A percentile compares a stretch with the other conserved stretches of the same genome.
phyloP scores from a whole-genome alignment of 2,329 filamentous ascomycete species.

The Exophiala xenobiotica region DNA sequence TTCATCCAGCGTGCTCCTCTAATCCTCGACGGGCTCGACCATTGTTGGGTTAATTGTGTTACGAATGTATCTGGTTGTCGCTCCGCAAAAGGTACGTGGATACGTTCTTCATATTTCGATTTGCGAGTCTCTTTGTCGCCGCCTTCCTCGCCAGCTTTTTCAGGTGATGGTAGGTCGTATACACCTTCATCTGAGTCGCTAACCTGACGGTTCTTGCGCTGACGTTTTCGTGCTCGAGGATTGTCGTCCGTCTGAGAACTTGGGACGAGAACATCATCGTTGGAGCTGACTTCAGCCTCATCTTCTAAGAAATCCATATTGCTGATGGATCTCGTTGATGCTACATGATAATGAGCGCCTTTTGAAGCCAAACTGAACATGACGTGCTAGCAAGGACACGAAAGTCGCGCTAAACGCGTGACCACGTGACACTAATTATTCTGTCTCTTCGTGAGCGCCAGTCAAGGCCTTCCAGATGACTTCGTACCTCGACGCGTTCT shows the following conservation, averaged over 20 bases:
- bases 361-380: no score
- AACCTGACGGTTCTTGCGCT: slow-evolving; percentile 8
- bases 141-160: slow-evolving; percentile 13
- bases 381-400: no score
- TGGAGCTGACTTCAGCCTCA: slow-evolving; percentile 3
- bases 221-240: slow-evolving; percentile 26
- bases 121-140: slow-evolving; percentile 18
- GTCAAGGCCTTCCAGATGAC: no score
- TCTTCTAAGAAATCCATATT: slow-evolving; percentile 9
- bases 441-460: no score
- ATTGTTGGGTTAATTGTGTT: slow-evolving; percentile 48
- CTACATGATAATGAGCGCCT: no score
- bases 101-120: slow-evolving; percentile 31
- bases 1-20: slow-evolving; percentile 51
- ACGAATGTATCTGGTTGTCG: slow-evolving; percentile 47
- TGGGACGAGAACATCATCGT: slow-evolving; percentile 37
- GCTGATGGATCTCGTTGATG: no score
- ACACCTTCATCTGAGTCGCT: slow-evolving; percentile 17
- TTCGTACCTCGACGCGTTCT: no score
- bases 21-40: slow-evolving; percentile 52
- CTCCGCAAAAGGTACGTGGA: slow-evolving; percentile 42
- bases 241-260: slow-evolving; percentile 25
- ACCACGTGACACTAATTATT: no score
- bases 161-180: slow-evolving; percentile 26
- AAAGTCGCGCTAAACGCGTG: no score